Evolutionary conservation across 2,329 filamentous ascomycete species (phyloP), one percentile per base, ranked within the genome.

Genomic region (Cytospora mali): DNA sequence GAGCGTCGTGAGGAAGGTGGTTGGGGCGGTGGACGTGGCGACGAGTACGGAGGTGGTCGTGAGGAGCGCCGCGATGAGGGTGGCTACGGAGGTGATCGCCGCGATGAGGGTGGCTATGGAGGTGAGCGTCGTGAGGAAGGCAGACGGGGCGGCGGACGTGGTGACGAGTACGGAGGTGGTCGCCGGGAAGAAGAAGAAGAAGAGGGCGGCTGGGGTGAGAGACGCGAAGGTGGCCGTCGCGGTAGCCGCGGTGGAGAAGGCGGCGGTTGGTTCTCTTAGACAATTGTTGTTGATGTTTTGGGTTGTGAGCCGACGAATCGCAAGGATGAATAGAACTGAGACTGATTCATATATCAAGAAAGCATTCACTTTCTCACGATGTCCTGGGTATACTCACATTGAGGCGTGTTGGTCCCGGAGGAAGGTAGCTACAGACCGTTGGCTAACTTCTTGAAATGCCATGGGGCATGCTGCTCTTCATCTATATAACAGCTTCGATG

Each of bases 51-150:
- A 27, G 68, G 70, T 39, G 69, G 70, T 23, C 68, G 70, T 25
- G 66, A 69, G n/a, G 68, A 71, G 11, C 63, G 61, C 13, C 48
- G 64, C 51, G 66, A 65, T 46, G 67, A 67, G 10, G 10, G 46
- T 13, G 23, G 51, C 25, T 35, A 27, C 10, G 16, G 35, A 2
- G 35, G 35, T 11, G 35, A 69, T 16, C 59, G 60, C 7, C 54
- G 66, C 28, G 55, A 65, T 64, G 69, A 58, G 66, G 69, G 28
- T 58, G 61, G 46, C 51, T 53, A 58, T 2, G 61, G 42, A 5
- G 35, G 35, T 39, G 35, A n/a, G 33, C 13, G 64, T 7, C 53
- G 53, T 6, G 58, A 58, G 39, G 58, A 55, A 42, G 62, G 59
- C 2, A 35, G 50, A 14, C n/a, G 39, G 1, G 54, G 48, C 39